Evolutionary conservation across 2,329 filamentous ascomycete species (phyloP).

Genomic region (Arachnopeziza araneosa): DNA sequence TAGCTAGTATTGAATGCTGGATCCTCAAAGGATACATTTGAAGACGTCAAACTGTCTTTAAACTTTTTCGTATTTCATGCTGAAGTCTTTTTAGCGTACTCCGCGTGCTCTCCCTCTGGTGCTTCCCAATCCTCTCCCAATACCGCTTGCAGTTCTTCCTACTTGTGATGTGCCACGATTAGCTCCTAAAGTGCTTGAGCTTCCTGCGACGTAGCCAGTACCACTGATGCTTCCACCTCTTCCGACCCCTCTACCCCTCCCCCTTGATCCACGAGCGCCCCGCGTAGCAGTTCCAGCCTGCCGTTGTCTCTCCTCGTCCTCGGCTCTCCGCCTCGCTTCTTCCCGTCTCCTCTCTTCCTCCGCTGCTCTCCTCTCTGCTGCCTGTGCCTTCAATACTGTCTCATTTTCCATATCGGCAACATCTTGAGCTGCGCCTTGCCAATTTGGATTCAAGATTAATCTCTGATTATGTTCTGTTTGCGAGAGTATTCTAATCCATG

Average conservation of each 20-base stretch:
- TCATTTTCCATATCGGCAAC: constrained; percentile 82
- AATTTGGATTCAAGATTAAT: constrained; percentile 78
- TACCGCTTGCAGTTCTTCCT: constrained; percentile 37
- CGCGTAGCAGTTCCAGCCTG: constrained; percentile 36
- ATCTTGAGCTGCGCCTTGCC: constrained; percentile 86
- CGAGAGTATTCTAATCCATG: constrained; percentile 91
- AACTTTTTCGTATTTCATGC: background rate
- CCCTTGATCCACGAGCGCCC: constrained; percentile 27
- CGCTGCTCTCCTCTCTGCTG: constrained; percentile 66
- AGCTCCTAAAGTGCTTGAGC: constrained; percentile 5
- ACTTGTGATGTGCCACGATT: constrained; percentile 25
- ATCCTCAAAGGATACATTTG: no score
- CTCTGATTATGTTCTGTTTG: constrained; percentile 98
- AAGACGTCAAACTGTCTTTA: background rate
- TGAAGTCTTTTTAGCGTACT: constrained; percentile 30
- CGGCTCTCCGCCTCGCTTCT: constrained; percentile 57
- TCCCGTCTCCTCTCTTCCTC: constrained; percentile 77
- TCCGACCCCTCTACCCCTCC: constrained; percentile 22
- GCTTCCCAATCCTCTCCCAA: constrained; percentile 42
- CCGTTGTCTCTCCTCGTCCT: constrained; percentile 50
- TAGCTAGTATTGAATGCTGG: no score
- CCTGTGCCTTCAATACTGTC: constrained; percentile 64
- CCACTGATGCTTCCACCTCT: constrained; percentile 16
- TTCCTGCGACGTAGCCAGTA: constrained; percentile 20
- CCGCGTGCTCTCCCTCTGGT: constrained; percentile 50